Evolutionary conservation across 225 moss, liverwort and hornwort species (phyloP).

Genomic region (Pseudisothecium myosuroides): DNA sequence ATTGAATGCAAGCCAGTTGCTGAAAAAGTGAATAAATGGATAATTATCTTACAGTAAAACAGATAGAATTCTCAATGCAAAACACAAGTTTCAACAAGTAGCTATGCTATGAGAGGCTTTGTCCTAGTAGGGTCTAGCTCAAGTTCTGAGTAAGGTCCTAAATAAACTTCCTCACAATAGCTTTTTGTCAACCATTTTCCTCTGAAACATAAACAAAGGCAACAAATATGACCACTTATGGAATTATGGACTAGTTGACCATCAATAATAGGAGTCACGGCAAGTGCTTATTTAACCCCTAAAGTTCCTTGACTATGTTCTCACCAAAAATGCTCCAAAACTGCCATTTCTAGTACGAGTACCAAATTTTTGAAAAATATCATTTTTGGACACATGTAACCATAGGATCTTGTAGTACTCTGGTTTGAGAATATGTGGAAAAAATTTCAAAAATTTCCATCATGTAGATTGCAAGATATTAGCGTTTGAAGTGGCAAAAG

Average conservation of each 20-base stretch:
- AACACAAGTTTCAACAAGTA: background rate
- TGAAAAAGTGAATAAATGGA: background rate
- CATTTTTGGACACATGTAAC: too few relatives aligned
- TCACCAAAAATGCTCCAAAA: too few relatives aligned
- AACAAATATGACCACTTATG: background rate
- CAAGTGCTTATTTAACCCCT: too few relatives aligned
- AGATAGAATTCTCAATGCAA: background rate
- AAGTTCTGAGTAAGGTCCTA: too few relatives aligned
- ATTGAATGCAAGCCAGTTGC: background rate
- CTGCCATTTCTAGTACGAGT: too few relatives aligned
- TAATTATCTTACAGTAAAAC: background rate
- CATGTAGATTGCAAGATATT: too few relatives aligned
- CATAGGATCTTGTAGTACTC: too few relatives aligned
- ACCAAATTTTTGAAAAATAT: too few relatives aligned
- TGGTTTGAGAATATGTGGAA: too few relatives aligned
- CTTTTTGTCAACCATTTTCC: accelerated
- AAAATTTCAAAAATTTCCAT: too few relatives aligned
- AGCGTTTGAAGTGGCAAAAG: too few relatives aligned
- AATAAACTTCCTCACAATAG: background rate
- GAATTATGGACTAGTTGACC: background rate
- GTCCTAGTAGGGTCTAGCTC: background rate
- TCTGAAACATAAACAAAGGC: background rate
- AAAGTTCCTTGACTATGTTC: too few relatives aligned
- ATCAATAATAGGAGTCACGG: background rate
- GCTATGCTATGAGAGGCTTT: background rate